These are phyloP conservation scores for Dioszegia crocea DNA, from an alignment of 768 basidiomycete genomes.

Conservation along the genomic window DNA sequence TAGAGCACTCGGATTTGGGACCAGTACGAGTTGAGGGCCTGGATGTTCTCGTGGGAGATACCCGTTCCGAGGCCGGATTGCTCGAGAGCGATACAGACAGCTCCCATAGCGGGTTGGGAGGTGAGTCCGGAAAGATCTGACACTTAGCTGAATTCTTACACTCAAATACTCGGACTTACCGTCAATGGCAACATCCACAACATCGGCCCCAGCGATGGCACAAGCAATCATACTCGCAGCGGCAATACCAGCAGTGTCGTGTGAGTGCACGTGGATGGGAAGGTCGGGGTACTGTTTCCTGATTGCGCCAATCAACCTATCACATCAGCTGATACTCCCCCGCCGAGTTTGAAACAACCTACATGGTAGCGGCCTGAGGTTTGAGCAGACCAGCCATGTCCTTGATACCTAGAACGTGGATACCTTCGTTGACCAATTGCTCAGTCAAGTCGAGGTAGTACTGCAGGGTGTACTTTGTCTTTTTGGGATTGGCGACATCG, in stretches of 20 bases:
- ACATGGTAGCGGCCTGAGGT: constrained; percentile 88
- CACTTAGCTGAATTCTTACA: constrained; percentile 1
- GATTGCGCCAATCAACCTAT: constrained; percentile 76
- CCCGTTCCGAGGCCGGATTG: constrained; percentile 91
- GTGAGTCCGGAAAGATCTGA: constrained; percentile 96
- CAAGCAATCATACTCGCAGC: constrained; percentile 94
- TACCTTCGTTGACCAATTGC: constrained; percentile 86
- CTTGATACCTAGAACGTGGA: constrained; percentile 95
- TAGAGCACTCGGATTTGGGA: constrained; percentile 93
- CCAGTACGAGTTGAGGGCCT: constrained; percentile 97
- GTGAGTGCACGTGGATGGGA: constrained; percentile 98
- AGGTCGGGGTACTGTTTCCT: constrained; percentile 93
- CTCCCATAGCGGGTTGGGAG: constrained; percentile 98
- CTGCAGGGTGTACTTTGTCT: constrained; percentile 92
- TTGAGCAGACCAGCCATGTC: constrained; percentile 98
- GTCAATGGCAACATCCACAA: constrained; percentile 97
- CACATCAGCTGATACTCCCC: background rate
- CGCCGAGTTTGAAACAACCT: constrained; percentile 41
- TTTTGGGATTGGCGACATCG: constrained; percentile 88
- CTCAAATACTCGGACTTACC: constrained; percentile 57
- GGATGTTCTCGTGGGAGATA: constrained; percentile 93
- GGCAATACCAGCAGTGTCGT: constrained; percentile 98
- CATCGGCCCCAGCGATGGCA: constrained; percentile 94
- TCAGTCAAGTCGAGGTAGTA: constrained; percentile 97
- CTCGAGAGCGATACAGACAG: constrained; percentile 88